Evolutionary conservation across 495 filamentous ascomycete genomes (phyloP).

Genomic region (Melanomma pulvis-pyrius): DNA sequence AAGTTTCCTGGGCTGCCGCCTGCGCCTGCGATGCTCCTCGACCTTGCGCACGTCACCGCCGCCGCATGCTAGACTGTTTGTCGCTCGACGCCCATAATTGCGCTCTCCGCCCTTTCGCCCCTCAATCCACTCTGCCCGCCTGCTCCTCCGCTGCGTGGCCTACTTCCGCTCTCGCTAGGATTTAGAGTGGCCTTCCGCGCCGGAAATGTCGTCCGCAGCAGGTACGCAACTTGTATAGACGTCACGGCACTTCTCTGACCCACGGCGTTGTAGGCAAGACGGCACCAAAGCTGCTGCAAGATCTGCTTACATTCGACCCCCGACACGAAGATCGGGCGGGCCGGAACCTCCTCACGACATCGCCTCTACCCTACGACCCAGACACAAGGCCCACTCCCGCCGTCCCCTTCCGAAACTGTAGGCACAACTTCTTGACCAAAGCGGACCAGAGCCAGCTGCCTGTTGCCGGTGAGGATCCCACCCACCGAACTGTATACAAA

Average conservation of each 20-base stretch:
- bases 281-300: conserved; percentile 62
- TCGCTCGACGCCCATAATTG: neutral
- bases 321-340: conserved; percentile 50
- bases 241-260: neutral
- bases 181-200: conserved; percentile 1
- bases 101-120: neutral
- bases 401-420: conserved; percentile 50
- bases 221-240: neutral
- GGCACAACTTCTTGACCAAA: conserved; percentile 60
- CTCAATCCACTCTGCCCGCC: neutral
- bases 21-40: conserved; percentile 21
- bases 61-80: conserved; percentile 1
- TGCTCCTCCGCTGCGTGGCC: neutral
- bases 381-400: conserved; percentile 28
- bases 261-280: conserved; percentile 56
- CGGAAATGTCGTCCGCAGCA: conserved; percentile 28
- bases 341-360: conserved; percentile 58
- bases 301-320: conserved; percentile 61
- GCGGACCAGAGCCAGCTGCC: conserved; percentile 54
- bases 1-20: conserved; percentile 21
- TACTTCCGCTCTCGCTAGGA: neutral
- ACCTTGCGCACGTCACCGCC: neutral
- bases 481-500: conserved; percentile 50
- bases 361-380: conserved; percentile 51
- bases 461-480: conserved; percentile 45